Base-by-base conservation (phyloP, 768 basidiomycete genomes). In the Lactifluus echinatus region DNA sequence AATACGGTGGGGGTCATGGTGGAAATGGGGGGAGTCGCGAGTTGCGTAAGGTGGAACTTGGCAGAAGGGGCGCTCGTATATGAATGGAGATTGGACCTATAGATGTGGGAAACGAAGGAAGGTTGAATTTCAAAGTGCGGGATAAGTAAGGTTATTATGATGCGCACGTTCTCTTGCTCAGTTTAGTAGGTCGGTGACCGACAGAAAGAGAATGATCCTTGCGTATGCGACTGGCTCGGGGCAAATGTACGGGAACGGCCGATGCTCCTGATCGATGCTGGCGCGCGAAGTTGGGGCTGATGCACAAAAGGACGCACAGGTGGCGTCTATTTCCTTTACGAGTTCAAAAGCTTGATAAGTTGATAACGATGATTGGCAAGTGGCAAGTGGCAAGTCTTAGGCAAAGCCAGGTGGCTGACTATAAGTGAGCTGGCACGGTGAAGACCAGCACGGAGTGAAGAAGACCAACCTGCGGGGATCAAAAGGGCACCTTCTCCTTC, bases 1-100 rank as follows among this genome's bases (percentile, higher is more conserved):
- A 58, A 42, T 5, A 61, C 48, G 40, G 59, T 57, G 29, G 61
- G 48, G 53, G 62, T 29, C 62, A 63, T 63, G 6, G 48, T n/a
- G 17, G 23, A 44, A 8, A n/a, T n/a, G n/a, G 47, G 34, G 34
- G 8, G 26, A 17, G 31, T 31, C 4, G 10, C 31, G 40, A 33
- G 5, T 33, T 39, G 36, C 23, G 56, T 42, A 57, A 50, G 39
- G 36, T 24, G 40, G 29, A 39, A 53, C 28, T 24, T 23, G 29
- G 26, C 42, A 29, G 31, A 46, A 23, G 42, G 42, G 40, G 47
- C 14, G 39, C 8, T 21, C n/a, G 57, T 59, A 60, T 59, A 57
- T 57, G 56, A 60, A 50, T 28, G 50, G 11, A 28, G 57, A 59
- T 52, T 50, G 50, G 36, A 50, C 55, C 57, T 50, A 59, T 14